Evolutionary conservation across 2,329 filamentous ascomycete species (phyloP).

Genomic region (Fusarium penzigii): DNA sequence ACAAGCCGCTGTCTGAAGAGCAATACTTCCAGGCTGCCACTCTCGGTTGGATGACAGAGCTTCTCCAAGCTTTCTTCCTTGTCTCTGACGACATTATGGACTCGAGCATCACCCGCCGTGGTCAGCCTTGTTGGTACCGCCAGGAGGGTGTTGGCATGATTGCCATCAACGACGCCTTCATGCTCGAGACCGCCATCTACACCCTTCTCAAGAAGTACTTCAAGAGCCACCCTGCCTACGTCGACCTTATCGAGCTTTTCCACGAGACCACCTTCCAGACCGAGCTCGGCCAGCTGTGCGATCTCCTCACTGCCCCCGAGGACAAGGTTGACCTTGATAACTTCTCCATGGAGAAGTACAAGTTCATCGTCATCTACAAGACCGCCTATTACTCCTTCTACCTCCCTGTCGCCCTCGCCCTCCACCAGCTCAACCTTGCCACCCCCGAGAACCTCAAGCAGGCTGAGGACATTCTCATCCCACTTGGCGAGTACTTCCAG

Average conservation of each 20-base stretch:
- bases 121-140: constrained; percentile 95
- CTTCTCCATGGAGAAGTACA: constrained; percentile 94
- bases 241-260: constrained; percentile 94
- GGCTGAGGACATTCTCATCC: constrained; percentile 89
- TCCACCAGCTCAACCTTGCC: constrained; percentile 82
- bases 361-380: constrained; percentile 99
- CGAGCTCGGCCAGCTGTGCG: constrained; percentile 91
- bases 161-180: constrained; percentile 97
- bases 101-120: constrained; percentile 87
- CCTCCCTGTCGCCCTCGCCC: constrained; percentile 87
- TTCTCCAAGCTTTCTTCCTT: constrained; percentile 98
- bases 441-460: constrained; percentile 87
- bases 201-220: constrained; percentile 92
- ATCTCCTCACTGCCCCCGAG: constrained; percentile 93
- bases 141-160: constrained; percentile 88
- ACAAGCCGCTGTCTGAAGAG: constrained; percentile 68
- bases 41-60: constrained; percentile 96
- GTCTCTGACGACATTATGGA: constrained; percentile 99
- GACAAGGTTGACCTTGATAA: constrained; percentile 90
- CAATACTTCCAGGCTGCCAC: constrained; percentile 88
- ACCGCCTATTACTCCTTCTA: constrained; percentile 99
- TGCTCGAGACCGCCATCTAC: constrained; percentile 92
- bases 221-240: constrained; percentile 80
- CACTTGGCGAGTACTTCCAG: constrained; percentile 98
- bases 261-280: constrained; percentile 94